Conservation (phyloP, 306 rosid genomes). For the Potentilla sterilis region DNA sequence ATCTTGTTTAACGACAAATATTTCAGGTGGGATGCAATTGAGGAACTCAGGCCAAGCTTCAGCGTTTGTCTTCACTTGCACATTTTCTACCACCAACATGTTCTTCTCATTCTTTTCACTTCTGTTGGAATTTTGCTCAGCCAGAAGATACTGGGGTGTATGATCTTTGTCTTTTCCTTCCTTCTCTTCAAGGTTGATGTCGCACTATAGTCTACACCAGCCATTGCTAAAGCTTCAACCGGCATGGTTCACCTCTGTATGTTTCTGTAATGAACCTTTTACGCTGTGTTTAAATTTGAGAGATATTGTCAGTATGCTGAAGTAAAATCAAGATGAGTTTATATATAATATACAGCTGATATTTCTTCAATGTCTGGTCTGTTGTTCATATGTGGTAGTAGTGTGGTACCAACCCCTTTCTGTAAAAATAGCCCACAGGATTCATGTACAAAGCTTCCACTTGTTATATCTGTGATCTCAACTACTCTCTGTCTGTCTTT, state of each 20-base stretch:
- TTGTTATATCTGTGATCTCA: neutral
- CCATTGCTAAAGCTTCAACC: slow-evolving; percentile 50
- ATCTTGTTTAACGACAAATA: neutral
- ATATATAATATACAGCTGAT: neutral
- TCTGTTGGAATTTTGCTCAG: neutral
- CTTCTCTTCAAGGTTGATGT: slow-evolving; percentile 25
- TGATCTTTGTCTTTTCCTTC: slow-evolving; percentile 7
- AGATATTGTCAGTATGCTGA: neutral
- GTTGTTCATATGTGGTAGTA: slow-evolving; percentile 10
- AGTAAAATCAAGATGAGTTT: neutral
- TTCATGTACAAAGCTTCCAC: slow-evolving; percentile 11
- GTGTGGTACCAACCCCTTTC: slow-evolving; percentile 5
- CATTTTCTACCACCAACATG: slow-evolving; percentile 17
- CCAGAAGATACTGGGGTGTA: slow-evolving; percentile 28
- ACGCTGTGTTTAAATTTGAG: neutral
- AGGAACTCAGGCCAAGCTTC: slow-evolving; percentile 9
- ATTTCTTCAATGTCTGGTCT: neutral
- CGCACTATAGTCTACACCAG: slow-evolving; percentile 34
- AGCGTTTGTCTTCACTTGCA: neutral
- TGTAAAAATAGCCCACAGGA: slow-evolving; percentile 5
- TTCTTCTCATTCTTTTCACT: slow-evolving; percentile 21
- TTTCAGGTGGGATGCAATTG: neutral
- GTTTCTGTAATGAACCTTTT: neutral
- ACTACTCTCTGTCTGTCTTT: neutral
- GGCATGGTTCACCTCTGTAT: slow-evolving; percentile 23